Evolutionary conservation across 2,329 filamentous ascomycete genomes (phyloP).

Genomic region (Colletotrichum tofieldiae): DNA sequence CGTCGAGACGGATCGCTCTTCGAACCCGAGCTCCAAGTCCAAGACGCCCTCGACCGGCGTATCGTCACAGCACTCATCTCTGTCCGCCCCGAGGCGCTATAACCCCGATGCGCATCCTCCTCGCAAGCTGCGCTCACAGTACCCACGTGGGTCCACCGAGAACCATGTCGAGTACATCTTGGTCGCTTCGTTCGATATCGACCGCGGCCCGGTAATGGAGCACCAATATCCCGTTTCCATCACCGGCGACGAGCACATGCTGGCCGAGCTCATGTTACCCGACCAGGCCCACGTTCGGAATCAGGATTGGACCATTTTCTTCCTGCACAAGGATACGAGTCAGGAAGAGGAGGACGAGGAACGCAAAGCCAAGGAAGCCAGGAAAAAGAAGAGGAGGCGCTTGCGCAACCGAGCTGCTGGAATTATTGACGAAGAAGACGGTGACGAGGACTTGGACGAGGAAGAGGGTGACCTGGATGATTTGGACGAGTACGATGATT

Average conservation of each 20-base stretch:
- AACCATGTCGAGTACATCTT: conserved; percentile 99
- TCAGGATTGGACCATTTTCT: conserved; percentile 99
- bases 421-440: conserved; percentile 64
- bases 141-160: conserved; percentile 80
- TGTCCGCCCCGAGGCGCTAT: conserved; percentile 67
- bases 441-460: conserved; percentile 64
- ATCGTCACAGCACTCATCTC: conserved; percentile 73
- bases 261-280: conserved; percentile 97
- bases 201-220: conserved; percentile 97
- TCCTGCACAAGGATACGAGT: conserved; percentile 94
- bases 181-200: conserved; percentile 97
- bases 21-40: conserved; percentile 72
- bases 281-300: conserved; percentile 95
- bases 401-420: conserved; percentile 68
- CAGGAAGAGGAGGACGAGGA: conserved; percentile 86
- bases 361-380: conserved; percentile 69
- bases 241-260: conserved; percentile 96
- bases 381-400: conserved; percentile 66
- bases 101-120: conserved; percentile 66
- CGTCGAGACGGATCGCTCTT: conserved; percentile 69
- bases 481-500: conserved; percentile 63
- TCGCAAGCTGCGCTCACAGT: conserved; percentile 79
- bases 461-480: conserved; percentile 60
- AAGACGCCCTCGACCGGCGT: conserved; percentile 72
- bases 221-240: conserved; percentile 97